A percentile compares a stretch with the other conserved stretches of the same genome.
Conservation (phyloP, 2,329 filamentous ascomycete species). For the Aspergillaceae sp. region DNA sequence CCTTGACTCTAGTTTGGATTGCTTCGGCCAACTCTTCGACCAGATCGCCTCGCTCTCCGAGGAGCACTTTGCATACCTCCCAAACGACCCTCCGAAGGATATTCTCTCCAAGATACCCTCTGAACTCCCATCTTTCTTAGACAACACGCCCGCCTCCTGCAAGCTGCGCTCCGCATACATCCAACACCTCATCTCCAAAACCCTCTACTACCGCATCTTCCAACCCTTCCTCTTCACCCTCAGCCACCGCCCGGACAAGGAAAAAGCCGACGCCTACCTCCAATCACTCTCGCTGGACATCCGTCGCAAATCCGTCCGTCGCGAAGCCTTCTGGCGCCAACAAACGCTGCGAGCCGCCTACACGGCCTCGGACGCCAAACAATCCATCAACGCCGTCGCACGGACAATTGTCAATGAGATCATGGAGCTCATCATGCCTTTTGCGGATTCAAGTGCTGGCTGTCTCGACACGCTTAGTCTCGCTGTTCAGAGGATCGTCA, state of each 20-base stretch:
- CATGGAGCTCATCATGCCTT: constrained; percentile 45
- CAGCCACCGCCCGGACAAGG: constrained; percentile 43
- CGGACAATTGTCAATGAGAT: constrained; percentile 51
- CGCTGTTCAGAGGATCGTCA: constrained; percentile 48
- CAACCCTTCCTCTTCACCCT: constrained; percentile 51
- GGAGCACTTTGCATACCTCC: constrained; percentile 45
- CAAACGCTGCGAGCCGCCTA: constrained; percentile 51
- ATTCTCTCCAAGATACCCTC: constrained; percentile 45
- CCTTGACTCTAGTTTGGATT: constrained; percentile 40
- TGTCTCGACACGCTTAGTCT: constrained; percentile 44
- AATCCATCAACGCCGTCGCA: constrained; percentile 48
- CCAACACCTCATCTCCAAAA: constrained; percentile 48
- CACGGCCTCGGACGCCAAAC: constrained; percentile 48
- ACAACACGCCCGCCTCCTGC: constrained; percentile 44
- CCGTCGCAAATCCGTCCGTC: constrained; percentile 47
- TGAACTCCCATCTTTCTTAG: constrained; percentile 47
- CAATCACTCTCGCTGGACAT: constrained; percentile 48
- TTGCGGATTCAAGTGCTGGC: constrained; percentile 38
- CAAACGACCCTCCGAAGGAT: constrained; percentile 43
- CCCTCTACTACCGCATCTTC: constrained; percentile 49
- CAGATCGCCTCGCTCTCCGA: constrained; percentile 45
- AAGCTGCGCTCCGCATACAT: constrained; percentile 48
- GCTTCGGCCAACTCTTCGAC: constrained; percentile 44
- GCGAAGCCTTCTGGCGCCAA: constrained; percentile 51
- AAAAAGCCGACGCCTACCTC: constrained; percentile 46